A percentile compares a stretch with the other conserved stretches of the same genome.
Conservation (phyloP, 805 yeast genomes). For the Komagataella kurtzmanii region DNA sequence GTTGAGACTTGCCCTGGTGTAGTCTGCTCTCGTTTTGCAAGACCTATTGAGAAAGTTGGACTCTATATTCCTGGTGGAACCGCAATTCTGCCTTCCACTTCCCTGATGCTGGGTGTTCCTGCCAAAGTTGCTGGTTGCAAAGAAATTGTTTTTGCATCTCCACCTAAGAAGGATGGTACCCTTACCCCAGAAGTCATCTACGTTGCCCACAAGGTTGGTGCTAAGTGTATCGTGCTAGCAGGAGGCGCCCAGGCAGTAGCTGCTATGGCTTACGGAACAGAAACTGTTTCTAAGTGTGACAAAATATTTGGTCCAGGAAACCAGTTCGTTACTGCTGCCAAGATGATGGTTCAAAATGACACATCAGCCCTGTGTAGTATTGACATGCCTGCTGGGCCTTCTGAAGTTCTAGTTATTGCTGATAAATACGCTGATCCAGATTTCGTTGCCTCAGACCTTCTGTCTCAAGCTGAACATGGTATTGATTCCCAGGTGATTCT, state of each 20-base stretch:
- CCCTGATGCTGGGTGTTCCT: constrained; percentile 96
- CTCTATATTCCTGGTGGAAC: constrained; percentile 98
- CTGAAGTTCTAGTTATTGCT: constrained; percentile 93
- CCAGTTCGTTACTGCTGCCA: constrained; percentile 98
- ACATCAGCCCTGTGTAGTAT: constrained; percentile 90
- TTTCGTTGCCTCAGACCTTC: constrained; percentile 90
- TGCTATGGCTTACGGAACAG: constrained; percentile 98
- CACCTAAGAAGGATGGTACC: constrained; percentile 88
- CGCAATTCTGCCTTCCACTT: constrained; percentile 95
- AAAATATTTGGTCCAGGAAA: constrained; percentile 98
- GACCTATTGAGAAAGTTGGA: constrained; percentile 92
- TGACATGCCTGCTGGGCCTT: constrained; percentile 99
- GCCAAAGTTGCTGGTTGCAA: constrained; percentile 96
- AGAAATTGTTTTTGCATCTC: constrained; percentile 86
- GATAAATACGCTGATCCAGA: constrained; percentile 84
- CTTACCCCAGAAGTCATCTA: constrained; percentile 95
- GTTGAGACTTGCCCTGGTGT: constrained; percentile 96
- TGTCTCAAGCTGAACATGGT: constrained; percentile 99
- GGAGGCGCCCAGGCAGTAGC: constrained; percentile 99
- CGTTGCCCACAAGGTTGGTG: constrained; percentile 94
- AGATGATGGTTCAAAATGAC: constrained; percentile 94
- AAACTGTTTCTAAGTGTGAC: constrained; percentile 83
- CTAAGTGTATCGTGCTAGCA: constrained; percentile 78
- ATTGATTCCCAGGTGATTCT: constrained; percentile 94
- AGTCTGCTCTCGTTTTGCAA: constrained; percentile 82